Evolutionary conservation across 495 filamentous ascomycete genomes (phyloP).

Genomic region (Talaromyces adpressus): DNA sequence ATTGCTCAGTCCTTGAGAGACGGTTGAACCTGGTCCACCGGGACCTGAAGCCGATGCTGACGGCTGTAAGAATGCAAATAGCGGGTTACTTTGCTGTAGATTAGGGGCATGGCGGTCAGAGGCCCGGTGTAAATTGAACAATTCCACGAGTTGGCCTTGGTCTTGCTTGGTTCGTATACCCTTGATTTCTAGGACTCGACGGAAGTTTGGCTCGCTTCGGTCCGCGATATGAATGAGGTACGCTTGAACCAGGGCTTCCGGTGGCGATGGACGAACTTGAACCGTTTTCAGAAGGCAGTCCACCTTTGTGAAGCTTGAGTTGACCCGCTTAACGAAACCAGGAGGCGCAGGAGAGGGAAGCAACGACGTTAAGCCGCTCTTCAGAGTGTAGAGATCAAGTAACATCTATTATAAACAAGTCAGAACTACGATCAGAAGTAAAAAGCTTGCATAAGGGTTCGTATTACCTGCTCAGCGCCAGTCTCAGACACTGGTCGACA

Average conservation of each 20-base stretch:
- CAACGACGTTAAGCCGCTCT: slow-evolving; percentile 59
- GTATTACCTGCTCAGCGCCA: slow-evolving; percentile 80
- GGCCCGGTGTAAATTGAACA: slow-evolving; percentile 77
- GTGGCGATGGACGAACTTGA: slow-evolving; percentile 83
- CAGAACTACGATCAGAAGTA: background rate
- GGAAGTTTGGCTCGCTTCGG: slow-evolving; percentile 87
- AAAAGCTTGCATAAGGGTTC: background rate
- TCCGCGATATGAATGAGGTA: slow-evolving; percentile 94
- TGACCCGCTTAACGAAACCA: slow-evolving; percentile 81
- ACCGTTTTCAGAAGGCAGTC: slow-evolving; percentile 93
- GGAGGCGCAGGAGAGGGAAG: slow-evolving; percentile 43
- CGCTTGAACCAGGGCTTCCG: slow-evolving; percentile 92
- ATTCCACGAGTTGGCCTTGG: slow-evolving; percentile 74
- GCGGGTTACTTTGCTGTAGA: slow-evolving; percentile 36
- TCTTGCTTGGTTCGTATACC: slow-evolving; percentile 73
- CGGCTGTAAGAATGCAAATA: slow-evolving; percentile 32
- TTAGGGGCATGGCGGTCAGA: slow-evolving; percentile 45
- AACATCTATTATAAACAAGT: slow-evolving; percentile 56
- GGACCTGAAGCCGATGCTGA: slow-evolving; percentile 26
- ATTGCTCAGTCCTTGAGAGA: slow-evolving; percentile 31
- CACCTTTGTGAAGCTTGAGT: slow-evolving; percentile 74
- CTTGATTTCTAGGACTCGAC: slow-evolving; percentile 91
- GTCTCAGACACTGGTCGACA: slow-evolving; percentile 87
- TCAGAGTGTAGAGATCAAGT: slow-evolving; percentile 86
- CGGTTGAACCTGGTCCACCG: slow-evolving; percentile 15